Evolutionary conservation across 139 green algal genomes (phyloP).

Genomic region (Pseudopediastrum boryanum): DNA sequence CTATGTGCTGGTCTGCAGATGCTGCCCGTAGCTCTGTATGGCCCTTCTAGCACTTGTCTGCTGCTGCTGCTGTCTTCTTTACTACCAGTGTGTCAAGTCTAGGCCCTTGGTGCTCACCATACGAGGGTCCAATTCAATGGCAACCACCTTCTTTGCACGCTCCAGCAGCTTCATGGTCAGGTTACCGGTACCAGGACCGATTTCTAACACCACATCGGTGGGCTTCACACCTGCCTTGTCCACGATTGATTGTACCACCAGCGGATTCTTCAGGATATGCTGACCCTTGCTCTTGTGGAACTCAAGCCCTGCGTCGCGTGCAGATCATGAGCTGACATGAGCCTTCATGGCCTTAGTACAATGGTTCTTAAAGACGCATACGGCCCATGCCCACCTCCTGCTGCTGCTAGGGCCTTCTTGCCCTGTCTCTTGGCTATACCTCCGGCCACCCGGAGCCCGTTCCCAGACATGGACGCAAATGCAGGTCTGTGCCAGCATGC

Average conservation of each 20-base stretch:
- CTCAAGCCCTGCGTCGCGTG: constrained; percentile 84
- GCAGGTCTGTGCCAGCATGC: too few species aligned
- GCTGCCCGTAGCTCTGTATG: too few species aligned
- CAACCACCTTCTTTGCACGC: constrained; percentile 94
- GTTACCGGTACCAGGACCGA: constrained; percentile 97
- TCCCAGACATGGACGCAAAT: constrained; percentile 59
- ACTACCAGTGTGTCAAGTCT: too few species aligned
- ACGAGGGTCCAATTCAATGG: constrained; percentile 94
- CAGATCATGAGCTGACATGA: too few species aligned
- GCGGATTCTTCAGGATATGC: constrained; percentile 98
- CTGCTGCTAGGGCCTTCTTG: constrained; percentile 44
- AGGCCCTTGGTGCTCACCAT: constrained; percentile 84
- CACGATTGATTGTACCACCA: constrained; percentile 95
- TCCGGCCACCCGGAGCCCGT: constrained; percentile 71
- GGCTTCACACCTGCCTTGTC: constrained; percentile 95
- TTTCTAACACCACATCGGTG: constrained; percentile 98
- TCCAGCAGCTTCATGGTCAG: constrained; percentile 97
- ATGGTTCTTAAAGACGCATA: too few species aligned
- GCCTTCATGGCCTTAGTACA: too few species aligned
- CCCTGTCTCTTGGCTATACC: constrained; percentile 77
- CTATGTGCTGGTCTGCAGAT: too few species aligned
- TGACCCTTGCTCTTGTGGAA: constrained; percentile 99
- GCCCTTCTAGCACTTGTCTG: too few species aligned
- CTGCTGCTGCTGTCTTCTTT: too few species aligned
- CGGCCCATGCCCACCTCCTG: too few species aligned